Evolutionary conservation across 345 rosid genomes (phyloP).

Genomic region (Lumnitzera littorea): DNA sequence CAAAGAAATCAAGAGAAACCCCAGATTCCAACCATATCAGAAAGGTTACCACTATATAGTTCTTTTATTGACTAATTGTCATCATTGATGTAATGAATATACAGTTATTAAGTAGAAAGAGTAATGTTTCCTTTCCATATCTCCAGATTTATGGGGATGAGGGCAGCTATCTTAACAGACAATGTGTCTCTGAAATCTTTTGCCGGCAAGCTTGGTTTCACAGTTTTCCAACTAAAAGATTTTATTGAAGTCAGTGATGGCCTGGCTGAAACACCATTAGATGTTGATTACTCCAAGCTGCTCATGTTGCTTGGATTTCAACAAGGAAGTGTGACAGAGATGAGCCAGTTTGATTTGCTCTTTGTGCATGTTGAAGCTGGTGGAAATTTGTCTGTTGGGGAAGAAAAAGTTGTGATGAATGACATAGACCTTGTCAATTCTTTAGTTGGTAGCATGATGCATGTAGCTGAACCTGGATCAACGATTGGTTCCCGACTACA

Average conservation of each 20-base stretch:
- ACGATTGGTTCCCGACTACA: constrained; percentile 55
- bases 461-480: constrained; percentile 45
- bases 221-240: constrained; percentile 28
- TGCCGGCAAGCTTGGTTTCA: constrained; percentile 42
- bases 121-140: constrained; percentile 3
- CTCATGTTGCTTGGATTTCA: constrained; percentile 65
- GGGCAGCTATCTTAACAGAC: constrained; percentile 56
- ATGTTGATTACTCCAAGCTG: constrained; percentile 27
- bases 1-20: constrained; percentile 16
- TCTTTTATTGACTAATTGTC: background rate
- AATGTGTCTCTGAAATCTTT: constrained; percentile 40
- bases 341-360: constrained; percentile 53
- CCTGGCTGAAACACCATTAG: constrained; percentile 14
- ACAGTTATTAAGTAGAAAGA: background rate
- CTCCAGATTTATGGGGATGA: constrained; percentile 81
- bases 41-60: constrained; percentile 37
- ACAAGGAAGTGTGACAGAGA: constrained; percentile 41
- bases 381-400: constrained; percentile 15
- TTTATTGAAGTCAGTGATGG: constrained; percentile 22
- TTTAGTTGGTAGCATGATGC: constrained; percentile 43
- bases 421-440: constrained; percentile 35
- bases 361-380: constrained; percentile 55
- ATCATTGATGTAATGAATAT: background rate
- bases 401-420: constrained; percentile 11
- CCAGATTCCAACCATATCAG: constrained; percentile 30